Conservation (phyloP, 495 filamentous ascomycete species). For the Penicillium bialowiezense region DNA sequence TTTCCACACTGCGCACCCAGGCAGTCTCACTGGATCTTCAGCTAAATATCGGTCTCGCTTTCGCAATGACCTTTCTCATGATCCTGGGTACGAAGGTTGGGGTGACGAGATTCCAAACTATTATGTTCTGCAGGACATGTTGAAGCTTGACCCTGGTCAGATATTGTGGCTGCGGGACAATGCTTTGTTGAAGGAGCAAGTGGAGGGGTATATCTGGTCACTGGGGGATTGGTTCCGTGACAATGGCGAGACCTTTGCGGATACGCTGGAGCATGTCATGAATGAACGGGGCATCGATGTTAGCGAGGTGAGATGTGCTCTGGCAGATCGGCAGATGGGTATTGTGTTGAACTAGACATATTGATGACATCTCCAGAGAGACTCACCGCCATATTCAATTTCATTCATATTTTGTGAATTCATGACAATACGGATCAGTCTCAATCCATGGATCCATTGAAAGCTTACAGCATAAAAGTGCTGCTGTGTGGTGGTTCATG, state of each 20-base stretch:
- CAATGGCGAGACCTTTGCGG: slow-evolving; percentile 59
- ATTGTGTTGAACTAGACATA: slow-evolving; percentile 18
- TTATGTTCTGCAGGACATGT: slow-evolving; percentile 64
- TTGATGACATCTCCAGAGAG: not conserved
- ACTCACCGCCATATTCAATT: too few relatives aligned
- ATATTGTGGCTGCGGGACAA: slow-evolving; percentile 54
- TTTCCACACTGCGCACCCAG: slow-evolving; percentile 24
- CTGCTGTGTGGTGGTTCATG: too few relatives aligned
- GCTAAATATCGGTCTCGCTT: slow-evolving; percentile 31
- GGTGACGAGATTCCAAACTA: slow-evolving; percentile 62
- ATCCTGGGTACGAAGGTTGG: slow-evolving; percentile 50
- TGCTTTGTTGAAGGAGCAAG: slow-evolving; percentile 50
- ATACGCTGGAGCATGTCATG: slow-evolving; percentile 47
- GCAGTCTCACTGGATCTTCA: slow-evolving; percentile 17
- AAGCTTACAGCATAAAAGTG: not conserved
- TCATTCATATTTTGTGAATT: not conserved
- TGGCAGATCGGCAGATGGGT: slow-evolving; percentile 29
- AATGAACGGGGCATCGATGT: slow-evolving; percentile 41
- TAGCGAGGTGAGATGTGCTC: slow-evolving; percentile 25
- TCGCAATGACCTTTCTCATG: slow-evolving; percentile 38
- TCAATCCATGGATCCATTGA: too few relatives aligned
- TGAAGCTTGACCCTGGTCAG: slow-evolving; percentile 60
- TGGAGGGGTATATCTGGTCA: slow-evolving; percentile 49
- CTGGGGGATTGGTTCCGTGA: slow-evolving; percentile 62
- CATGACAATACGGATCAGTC: not conserved